phyloP scores from a whole-genome alignment of 1,284 basidiomycete genomes.

The Lentinula novae-zelandiae region DNA sequence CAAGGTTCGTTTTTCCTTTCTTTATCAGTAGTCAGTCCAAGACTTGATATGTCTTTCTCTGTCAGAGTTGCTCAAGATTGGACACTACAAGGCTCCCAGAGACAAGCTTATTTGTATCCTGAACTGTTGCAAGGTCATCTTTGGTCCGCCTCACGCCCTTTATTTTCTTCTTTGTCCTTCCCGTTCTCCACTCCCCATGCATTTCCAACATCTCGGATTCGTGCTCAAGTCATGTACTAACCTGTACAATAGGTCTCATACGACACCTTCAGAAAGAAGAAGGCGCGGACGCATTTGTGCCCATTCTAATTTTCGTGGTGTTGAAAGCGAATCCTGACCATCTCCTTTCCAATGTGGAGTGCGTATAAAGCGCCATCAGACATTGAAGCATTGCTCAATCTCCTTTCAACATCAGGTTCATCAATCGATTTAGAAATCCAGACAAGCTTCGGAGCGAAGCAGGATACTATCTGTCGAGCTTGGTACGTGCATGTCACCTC shows the following conservation, averaged over 20 bases:
- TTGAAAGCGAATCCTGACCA: conserved; percentile 92
- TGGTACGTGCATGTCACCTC: conserved; percentile 48
- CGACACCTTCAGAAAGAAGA: conserved; percentile 80
- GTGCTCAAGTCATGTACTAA: conserved; percentile 1
- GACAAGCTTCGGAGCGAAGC: conserved; percentile 90
- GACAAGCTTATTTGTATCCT: conserved; percentile 98
- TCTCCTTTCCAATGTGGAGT: conserved; percentile 95
- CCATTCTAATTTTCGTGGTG: conserved; percentile 93
- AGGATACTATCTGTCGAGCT: conserved; percentile 94
- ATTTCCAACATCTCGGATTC: background rate
- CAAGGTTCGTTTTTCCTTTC: conserved; percentile 55
- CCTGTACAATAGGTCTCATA: conserved; percentile 64
- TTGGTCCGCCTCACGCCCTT: conserved; percentile 57
- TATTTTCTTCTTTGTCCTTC: conserved; percentile 12
- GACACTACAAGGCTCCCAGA: conserved; percentile 97
- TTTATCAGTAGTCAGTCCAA: background rate
- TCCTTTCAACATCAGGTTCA: conserved; percentile 60
- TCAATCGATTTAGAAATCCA: conserved; percentile 91
- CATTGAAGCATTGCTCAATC: background rate
- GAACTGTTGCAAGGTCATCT: conserved; percentile 99
- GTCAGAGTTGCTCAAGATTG: conserved; percentile 90
- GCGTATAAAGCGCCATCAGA: conserved; percentile 25
- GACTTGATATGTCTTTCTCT: background rate
- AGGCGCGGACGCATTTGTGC: conserved; percentile 91
- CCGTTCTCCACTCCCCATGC: background rate